Conservation (phyloP, 2,329 filamentous ascomycete genomes). For the Talaromyces sp. region DNA sequence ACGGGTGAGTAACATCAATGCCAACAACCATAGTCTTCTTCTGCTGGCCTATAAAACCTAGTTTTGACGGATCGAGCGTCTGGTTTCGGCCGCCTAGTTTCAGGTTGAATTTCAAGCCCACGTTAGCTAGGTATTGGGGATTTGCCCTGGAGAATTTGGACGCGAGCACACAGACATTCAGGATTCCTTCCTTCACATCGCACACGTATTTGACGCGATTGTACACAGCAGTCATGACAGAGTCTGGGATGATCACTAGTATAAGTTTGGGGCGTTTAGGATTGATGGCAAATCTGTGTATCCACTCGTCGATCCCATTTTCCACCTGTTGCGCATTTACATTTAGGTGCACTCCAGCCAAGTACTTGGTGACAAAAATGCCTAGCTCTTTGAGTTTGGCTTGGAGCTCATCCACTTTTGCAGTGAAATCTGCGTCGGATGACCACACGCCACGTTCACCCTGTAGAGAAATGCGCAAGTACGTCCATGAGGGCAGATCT, state of each 20-base stretch:
- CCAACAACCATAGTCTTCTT: constrained; percentile 81
- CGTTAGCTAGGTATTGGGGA: constrained; percentile 60
- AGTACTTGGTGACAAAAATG: constrained; percentile 1
- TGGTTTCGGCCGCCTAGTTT: constrained; percentile 75
- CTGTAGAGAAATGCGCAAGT: constrained; percentile 13
- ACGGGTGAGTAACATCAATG: constrained; percentile 86
- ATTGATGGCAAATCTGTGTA: background rate
- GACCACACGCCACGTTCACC: background rate
- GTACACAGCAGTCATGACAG: constrained; percentile 56
- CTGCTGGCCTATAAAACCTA: constrained; percentile 58
- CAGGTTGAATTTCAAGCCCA: constrained; percentile 75
- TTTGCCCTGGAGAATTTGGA: constrained; percentile 43
- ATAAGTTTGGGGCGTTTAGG: too few relatives aligned
- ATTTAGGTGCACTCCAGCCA: background rate
- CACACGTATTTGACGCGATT: constrained; percentile 62
- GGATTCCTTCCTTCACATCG: constrained; percentile 64
- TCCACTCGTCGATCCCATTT: background rate
- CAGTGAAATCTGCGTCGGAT: background rate
- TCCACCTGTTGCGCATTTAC: background rate
- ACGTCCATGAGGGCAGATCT: constrained; percentile 25
- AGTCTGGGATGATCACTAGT: too few relatives aligned
- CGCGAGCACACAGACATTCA: constrained; percentile 61
- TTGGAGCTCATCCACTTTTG: background rate
- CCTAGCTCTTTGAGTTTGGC: background rate
- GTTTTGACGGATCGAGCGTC: constrained; percentile 47